A percentile compares a stretch with the other conserved stretches of the same genome.
Evolutionary conservation across 2,329 filamentous ascomycete species (phyloP).

Genomic region (Scleromitrula shiraiana): DNA sequence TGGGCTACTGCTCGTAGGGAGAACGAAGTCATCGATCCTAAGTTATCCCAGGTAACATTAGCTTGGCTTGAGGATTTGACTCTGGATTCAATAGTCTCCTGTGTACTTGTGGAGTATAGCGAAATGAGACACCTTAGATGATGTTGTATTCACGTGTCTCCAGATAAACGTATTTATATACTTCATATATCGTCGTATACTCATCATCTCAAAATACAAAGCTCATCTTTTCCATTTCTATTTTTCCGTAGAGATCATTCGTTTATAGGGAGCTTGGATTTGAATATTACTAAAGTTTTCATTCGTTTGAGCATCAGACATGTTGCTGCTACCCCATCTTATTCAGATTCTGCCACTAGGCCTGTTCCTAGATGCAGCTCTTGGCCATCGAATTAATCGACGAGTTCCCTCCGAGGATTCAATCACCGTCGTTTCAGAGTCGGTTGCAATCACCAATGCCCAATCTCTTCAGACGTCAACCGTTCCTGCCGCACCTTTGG

Average conservation of each 20-base stretch:
- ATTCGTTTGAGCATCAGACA: neutral
- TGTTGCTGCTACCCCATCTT: constrained; percentile 4
- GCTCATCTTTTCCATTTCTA: neutral
- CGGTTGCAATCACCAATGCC: constrained; percentile 2
- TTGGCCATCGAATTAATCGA: constrained; percentile 7
- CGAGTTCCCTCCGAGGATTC: neutral
- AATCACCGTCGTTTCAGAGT: neutral
- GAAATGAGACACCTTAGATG: neutral
- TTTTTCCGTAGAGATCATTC: neutral
- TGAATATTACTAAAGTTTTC: neutral
- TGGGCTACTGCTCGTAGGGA: neutral
- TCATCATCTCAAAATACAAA: neutral
- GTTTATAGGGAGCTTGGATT: neutral
- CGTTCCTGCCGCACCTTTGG: constrained; percentile 2
- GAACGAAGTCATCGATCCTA: neutral
- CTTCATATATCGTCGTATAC: constrained; percentile 2
- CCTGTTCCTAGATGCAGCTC: constrained; percentile 3
- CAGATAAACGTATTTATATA: no score
- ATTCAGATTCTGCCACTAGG: constrained; percentile 5
- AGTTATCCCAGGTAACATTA: constrained; percentile 7
- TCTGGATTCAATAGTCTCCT: constrained; percentile 2
- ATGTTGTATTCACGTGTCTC: no score
- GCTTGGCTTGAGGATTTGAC: neutral
- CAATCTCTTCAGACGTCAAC: constrained; percentile 5
- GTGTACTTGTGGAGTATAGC: neutral